Evolutionary conservation across 768 basidiomycete genomes (phyloP), one percentile per base, ranked within the genome.

Genomic region (Sarcodon sp.): DNA sequence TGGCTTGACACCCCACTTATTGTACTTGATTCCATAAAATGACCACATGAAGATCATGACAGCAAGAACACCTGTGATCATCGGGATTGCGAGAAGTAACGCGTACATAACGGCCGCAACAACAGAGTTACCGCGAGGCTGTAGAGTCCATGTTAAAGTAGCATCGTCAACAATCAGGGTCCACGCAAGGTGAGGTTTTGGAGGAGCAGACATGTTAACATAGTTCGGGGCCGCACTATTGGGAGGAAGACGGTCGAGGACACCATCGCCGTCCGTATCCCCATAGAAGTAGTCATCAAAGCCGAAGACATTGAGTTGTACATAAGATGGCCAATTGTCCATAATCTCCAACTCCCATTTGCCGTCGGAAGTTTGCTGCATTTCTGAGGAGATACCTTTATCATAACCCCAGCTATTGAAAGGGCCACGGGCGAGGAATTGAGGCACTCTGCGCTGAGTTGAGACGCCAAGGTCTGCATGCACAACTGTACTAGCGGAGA

Each of bases 381-480:
- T 88, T 53, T 73, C 55, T 36, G 85, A 74, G 0, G 76, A 54
- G 38, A 90, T 75, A 57, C 92, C 92, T 49, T 79, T 69, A 66
- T 96, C 92, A 60, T 79, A 91, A 48, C 92, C 92, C 89, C 90
- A 96, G 34, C 74, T 65, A 58, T 96, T 96, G 75, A 88, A 96
- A 0, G 82, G 79, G 44, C 92, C 92, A 55, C 92, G 83, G 39
- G 80, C 86, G 47, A 96, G 67, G 55, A 93, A 71, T 56, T 92
- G 89, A 21, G 92, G 92, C 31, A 87, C 83, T 21, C 89, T 84
- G 56, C 92, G 83, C 45, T 69, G 61, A 3, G 70, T 72, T 7
- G 60, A 61, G 60, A 76, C 87, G 38, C 72, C 72, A 49, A 69
- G 61, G 58, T 96, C 92, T 13, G 86, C 84, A 54, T 94, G 91